Conservation (phyloP, 192 early-diverging fungal species). For the Entomortierella chlamydospora region DNA sequence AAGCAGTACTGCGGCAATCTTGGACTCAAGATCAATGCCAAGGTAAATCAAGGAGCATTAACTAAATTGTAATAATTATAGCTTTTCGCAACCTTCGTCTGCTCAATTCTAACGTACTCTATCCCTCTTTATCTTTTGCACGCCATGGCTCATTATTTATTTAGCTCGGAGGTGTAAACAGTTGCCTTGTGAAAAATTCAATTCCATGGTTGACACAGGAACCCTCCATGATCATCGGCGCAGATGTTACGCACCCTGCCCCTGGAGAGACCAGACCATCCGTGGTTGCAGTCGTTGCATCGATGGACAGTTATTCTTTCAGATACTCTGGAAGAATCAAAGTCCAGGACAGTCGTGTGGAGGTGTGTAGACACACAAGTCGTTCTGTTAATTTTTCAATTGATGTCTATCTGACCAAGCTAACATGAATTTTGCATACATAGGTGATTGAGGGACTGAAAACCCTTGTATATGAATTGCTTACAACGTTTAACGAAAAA, state of each 20-base stretch:
- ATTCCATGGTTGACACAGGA: slow-evolving; percentile 32
- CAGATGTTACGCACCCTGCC: slow-evolving; percentile 86
- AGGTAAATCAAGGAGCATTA: too few species aligned
- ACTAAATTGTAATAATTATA: too few species aligned
- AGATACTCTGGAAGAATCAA: slow-evolving; percentile 25
- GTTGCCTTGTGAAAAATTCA: neutral
- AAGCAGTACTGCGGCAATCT: slow-evolving; percentile 91
- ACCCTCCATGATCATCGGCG: slow-evolving; percentile 87
- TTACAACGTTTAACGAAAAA: slow-evolving; percentile 59
- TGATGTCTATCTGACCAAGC: too few species aligned
- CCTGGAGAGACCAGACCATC: slow-evolving; percentile 61
- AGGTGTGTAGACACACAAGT: slow-evolving; percentile 11
- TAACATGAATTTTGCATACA: neutral
- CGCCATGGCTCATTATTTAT: slow-evolving; percentile 50
- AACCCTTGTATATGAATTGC: slow-evolving; percentile 59
- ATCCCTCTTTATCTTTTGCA: too few species aligned
- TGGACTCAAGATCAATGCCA: slow-evolving; percentile 88
- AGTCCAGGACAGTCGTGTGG: slow-evolving; percentile 18
- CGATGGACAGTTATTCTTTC: slow-evolving; percentile 32
- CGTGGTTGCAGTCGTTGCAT: slow-evolving; percentile 45
- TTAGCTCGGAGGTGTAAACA: slow-evolving; percentile 88
- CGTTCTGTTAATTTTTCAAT: too few species aligned
- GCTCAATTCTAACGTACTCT: slow-evolving; percentile 17
- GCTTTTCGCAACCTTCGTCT: too few species aligned
- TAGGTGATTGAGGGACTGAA: slow-evolving; percentile 55